Conservation (phyloP, 352 stramenopile genomes). For the Pythium oligandrum region DNA sequence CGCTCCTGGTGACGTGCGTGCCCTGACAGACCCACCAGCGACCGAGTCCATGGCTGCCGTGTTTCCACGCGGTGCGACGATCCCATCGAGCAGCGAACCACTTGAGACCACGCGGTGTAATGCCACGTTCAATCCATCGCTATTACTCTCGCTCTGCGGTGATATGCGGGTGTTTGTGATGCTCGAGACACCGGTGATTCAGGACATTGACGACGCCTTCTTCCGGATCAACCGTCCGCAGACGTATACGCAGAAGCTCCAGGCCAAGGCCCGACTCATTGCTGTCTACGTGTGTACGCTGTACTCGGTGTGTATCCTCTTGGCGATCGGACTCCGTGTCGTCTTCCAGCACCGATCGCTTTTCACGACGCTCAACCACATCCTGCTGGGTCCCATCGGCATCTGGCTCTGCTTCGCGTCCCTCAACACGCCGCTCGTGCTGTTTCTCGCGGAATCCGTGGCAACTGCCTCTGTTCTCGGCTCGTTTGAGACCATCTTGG, state of each 20-base stretch:
- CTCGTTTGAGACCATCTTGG: slow-evolving; percentile 57
- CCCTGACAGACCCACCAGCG: slow-evolving; percentile 21
- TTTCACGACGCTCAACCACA: slow-evolving; percentile 61
- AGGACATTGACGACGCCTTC: slow-evolving; percentile 76
- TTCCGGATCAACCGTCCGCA: slow-evolving; percentile 63
- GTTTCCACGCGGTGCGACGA: slow-evolving; percentile 54
- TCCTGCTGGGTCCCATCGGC: slow-evolving; percentile 64
- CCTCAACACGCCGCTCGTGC: slow-evolving; percentile 72
- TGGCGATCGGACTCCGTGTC: slow-evolving; percentile 61
- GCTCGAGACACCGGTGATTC: slow-evolving; percentile 75
- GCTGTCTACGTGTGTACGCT: slow-evolving; percentile 60
- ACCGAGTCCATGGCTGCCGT: slow-evolving; percentile 2
- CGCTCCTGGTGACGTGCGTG: slow-evolving; percentile 54
- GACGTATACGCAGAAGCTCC: slow-evolving; percentile 78
- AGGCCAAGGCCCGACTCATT: slow-evolving; percentile 43
- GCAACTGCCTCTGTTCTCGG: slow-evolving; percentile 71
- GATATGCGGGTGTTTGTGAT: slow-evolving; percentile 87
- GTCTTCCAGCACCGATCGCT: slow-evolving; percentile 66
- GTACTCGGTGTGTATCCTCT: slow-evolving; percentile 62
- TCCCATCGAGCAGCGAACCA: slow-evolving; percentile 33
- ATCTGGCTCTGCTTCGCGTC: slow-evolving; percentile 86
- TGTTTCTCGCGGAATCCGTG: slow-evolving; percentile 70
- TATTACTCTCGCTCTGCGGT: slow-evolving; percentile 75
- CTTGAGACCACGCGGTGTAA: slow-evolving; percentile 60
- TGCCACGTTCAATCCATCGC: slow-evolving; percentile 67